Conservation (phyloP, 148 eudicot genomes). For the Diospyros kaki region DNA sequence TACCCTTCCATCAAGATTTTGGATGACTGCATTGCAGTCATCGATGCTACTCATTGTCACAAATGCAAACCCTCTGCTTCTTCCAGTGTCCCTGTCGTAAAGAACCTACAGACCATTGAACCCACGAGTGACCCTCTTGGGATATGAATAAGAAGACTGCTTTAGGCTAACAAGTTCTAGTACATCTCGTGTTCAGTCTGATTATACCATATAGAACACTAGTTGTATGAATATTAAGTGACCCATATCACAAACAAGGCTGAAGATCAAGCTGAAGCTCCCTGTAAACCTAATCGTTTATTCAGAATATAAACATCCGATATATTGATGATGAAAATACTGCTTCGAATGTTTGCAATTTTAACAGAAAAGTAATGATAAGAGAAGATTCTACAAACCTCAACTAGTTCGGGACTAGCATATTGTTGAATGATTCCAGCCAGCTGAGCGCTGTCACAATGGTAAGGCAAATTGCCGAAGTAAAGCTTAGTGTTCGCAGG, state of each 20-base stretch:
- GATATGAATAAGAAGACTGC: too few relatives aligned
- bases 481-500: conserved; percentile 68
- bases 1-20: conserved; percentile 87
- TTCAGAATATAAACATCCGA: too few relatives aligned
- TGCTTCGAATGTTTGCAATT: not conserved
- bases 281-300: too few relatives aligned
- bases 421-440: conserved; percentile 86
- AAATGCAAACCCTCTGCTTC: conserved; percentile 93
- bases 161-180: too few relatives aligned
- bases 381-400: conserved; percentile 36
- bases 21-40: conserved; percentile 62
- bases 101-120: conserved; percentile 55
- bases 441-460: conserved; percentile 89
- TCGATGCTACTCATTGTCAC: conserved; percentile 92
- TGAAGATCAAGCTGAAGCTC: too few relatives aligned
- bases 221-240: too few relatives aligned
- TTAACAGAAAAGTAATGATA: not conserved
- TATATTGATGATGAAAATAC: too few relatives aligned
- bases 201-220: too few relatives aligned
- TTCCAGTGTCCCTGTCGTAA: conserved; percentile 67
- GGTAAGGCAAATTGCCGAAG: conserved; percentile 87
- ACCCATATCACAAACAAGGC: too few relatives aligned
- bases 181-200: too few relatives aligned
- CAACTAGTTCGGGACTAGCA: conserved; percentile 81
- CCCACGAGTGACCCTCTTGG: too few relatives aligned